These are phyloP conservation scores for Phialocephala subalpina DNA, from an alignment of 2,329 filamentous ascomycete genomes.

Conservation along the genomic window DNA sequence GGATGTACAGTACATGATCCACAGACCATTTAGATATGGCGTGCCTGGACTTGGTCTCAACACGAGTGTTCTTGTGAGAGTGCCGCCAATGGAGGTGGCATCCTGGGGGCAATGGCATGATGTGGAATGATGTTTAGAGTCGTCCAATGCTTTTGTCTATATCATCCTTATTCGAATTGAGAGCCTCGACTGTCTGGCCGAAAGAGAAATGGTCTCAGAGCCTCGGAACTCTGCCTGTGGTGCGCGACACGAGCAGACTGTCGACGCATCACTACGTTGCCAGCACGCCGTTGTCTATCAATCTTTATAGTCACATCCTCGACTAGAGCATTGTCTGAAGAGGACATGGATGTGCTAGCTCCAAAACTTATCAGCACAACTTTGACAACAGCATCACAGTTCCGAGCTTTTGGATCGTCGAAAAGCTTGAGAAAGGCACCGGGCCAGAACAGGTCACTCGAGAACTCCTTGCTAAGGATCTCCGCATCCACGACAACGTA, in stretches of 20 bases:
- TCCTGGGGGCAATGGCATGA: background rate
- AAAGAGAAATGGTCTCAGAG: slow-evolving; percentile 1
- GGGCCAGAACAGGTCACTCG: background rate
- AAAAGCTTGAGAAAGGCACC: background rate
- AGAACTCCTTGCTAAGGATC: slow-evolving; percentile 3
- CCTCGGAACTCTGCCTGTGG: background rate
- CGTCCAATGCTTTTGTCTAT: background rate
- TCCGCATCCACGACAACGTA: slow-evolving; percentile 26
- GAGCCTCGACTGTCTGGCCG: background rate
- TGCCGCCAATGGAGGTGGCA: background rate
- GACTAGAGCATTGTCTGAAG: background rate
- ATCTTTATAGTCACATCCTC: slow-evolving; percentile 5
- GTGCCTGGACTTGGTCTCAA: background rate
- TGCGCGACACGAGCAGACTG: background rate
- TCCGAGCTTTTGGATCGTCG: background rate
- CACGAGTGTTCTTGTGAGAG: too few relatives aligned
- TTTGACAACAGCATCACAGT: background rate
- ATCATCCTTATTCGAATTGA: background rate
- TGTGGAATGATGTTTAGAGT: background rate
- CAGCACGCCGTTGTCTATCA: background rate
- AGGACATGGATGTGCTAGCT: slow-evolving; percentile 1
- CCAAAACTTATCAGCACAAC: slow-evolving; percentile 4
- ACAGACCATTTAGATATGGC: background rate
- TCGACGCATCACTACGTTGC: background rate
- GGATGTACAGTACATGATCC: background rate